Base-by-base conservation (phyloP, 805 yeast species). In the Wickerhamomyces strasburgensis region DNA sequence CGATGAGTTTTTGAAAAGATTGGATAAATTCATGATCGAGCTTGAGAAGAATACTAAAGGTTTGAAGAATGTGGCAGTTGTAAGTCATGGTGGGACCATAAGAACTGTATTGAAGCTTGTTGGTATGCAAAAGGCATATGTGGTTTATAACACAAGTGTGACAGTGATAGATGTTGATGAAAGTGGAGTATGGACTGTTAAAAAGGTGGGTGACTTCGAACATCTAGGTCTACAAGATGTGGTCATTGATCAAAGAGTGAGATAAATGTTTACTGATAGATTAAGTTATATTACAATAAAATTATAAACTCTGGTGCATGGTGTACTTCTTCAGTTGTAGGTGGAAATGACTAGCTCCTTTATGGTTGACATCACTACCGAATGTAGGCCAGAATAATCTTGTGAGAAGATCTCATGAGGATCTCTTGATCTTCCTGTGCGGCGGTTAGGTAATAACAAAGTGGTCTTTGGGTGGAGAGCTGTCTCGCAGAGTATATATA, bases 11-110 rank as follows among this genome's bases (percentile, higher is more conserved):
- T 49, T 70, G 19, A 54, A 42, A 1, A 65, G 95, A 39, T 63
- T 85, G 5, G 59, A 61, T 7, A 37, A 37, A 6, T 80, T 39
- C 48, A 68, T 34, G 51, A 43, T 3, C 61, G 88, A 39, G 61
- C 80, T 14, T 58, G 61, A 15, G 35, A 60, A 64, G 8, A 63
- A 61, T 0, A 51, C 60, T 2, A 57, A 58, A 17, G 53, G 39
- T 1, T 42, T 39, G n/a, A 60, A 58, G 34, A 84, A 83, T 48
- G 69, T 82, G 2, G 63, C 79, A 11, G 41, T 84, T 15, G 75
- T 86, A 39, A 75, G 87, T 11, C 95, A 86, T 56, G 95, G 95
- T 15, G 95, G 95, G 7, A 82, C 83, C 2, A 78, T 86, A 14
- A 72, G 85, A 31, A 72, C 77, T 19, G 68, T 80, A 26, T 54